Evolutionary conservation across 305 asterid genomes (phyloP), one percentile per base, ranked within the genome.

Genomic region (Fraxinus velutina): DNA sequence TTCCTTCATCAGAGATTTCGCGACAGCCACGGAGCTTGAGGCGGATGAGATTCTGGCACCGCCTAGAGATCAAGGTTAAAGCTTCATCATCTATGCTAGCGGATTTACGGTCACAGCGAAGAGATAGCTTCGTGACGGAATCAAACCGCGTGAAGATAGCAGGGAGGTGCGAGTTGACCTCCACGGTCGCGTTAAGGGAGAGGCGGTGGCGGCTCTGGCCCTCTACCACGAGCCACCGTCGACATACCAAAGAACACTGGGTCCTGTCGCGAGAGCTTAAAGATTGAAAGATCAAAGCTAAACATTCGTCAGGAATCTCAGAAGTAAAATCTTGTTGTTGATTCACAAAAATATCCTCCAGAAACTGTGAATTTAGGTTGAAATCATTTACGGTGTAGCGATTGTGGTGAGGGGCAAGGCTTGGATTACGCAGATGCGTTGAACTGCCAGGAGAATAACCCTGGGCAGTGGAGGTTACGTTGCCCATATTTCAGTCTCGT

Each of bases 1-100:
- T 91, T 62, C 94, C 97, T 5, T 83, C 88, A 52, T 91, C 91
- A 27, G 93, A 79, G 80, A 91, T 86, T 7, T 91, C 92, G 29
- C 96, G 90, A 84, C 96, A 92, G 5, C 93, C 93, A 6, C 89
- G 89, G 68, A 92, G 89, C 88, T 92, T 92, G 70, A 92, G 80
- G 80, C 92, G 89, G 50, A 81, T 82, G 79, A 92, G 95, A 68
- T 85, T 88, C 3, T 50, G 66, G 81, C 93, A 91, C 2, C 88
- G 86, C 12, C 66, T 85, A 27, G 91, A 87, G 17, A 91, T 85
- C 71, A 87, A 76, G 15, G 83, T 84, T 86, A 91, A 74, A 4
- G 87, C 90, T 10, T 88, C 88, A 81, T 89, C 93, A 77, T 86
- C 84, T 78, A 90, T 76, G 84, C 92, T 90, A 4, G 80, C 75